Evolutionary conservation across 768 basidiomycete species (phyloP).

Genomic region (Tylopilus sp.): DNA sequence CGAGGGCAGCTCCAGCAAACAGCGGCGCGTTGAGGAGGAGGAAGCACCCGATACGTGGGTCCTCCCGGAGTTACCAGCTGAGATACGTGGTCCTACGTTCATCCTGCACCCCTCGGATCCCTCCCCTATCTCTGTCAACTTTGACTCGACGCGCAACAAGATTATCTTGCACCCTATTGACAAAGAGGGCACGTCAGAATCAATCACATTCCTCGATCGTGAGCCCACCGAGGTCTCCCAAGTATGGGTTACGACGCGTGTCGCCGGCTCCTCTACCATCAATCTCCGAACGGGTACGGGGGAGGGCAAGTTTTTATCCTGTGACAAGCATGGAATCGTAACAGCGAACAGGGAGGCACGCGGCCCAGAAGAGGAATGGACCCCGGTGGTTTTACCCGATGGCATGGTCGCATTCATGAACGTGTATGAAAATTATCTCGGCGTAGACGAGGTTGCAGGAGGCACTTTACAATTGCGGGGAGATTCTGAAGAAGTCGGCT

Average conservation of each 20-base stretch:
- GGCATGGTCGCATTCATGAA: conserved; percentile 89
- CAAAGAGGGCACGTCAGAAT: conserved; percentile 50
- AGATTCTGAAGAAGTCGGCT: conserved; percentile 83
- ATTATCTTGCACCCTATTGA: conserved; percentile 65
- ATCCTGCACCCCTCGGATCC: conserved; percentile 81
- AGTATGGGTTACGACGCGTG: conserved; percentile 87
- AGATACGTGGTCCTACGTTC: conserved; percentile 88
- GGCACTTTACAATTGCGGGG: conserved; percentile 74
- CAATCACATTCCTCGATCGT: conserved; percentile 53
- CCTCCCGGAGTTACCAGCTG: conserved; percentile 60
- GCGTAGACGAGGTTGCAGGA: conserved; percentile 84
- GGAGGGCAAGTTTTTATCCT: conserved; percentile 87
- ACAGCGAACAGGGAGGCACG: conserved; percentile 84
- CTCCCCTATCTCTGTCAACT: conserved; percentile 71
- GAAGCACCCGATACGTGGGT: conserved; percentile 78
- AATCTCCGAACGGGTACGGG: conserved; percentile 86
- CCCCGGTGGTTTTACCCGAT: conserved; percentile 74
- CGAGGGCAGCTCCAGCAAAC: conserved; percentile 39
- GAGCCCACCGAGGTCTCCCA: conserved; percentile 80
- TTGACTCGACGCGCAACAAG: conserved; percentile 69
- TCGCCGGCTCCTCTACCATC: conserved; percentile 79
- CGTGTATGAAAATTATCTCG: conserved; percentile 84
- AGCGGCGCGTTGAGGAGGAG: conserved; percentile 54
- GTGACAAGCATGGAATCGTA: conserved; percentile 82
- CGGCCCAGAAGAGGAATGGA: conserved; percentile 94